Conservation (phyloP, 768 basidiomycete species). For the Termitomyces titanicus region DNA sequence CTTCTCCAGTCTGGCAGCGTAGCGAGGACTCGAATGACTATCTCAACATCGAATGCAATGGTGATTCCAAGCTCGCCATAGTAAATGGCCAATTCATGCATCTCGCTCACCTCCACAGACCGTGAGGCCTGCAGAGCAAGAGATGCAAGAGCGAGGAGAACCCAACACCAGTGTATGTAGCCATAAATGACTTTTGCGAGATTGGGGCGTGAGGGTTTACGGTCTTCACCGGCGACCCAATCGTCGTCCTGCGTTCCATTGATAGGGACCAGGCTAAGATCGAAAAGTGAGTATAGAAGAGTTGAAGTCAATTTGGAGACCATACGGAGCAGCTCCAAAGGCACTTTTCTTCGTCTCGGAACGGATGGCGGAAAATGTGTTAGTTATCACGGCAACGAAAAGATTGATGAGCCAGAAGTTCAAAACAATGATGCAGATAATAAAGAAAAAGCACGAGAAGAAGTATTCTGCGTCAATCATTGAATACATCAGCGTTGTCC, state of each 20-base stretch:
- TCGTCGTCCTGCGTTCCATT: constrained; percentile 62
- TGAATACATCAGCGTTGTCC: constrained; percentile 80
- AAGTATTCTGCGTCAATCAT: constrained; percentile 91
- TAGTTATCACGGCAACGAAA: constrained; percentile 94
- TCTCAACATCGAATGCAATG: constrained; percentile 84
- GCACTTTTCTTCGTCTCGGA: constrained; percentile 87
- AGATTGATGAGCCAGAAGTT: constrained; percentile 95
- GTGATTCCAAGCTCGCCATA: constrained; percentile 76
- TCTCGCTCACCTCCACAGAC: constrained; percentile 43
- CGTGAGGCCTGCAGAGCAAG: constrained; percentile 71
- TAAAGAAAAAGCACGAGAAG: constrained; percentile 84
- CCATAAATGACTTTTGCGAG: constrained; percentile 51
- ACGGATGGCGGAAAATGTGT: constrained; percentile 86
- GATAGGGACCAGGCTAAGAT: constrained; percentile 27
- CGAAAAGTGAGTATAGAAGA: background rate
- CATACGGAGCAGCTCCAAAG: constrained; percentile 79
- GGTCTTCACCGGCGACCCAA: constrained; percentile 48
- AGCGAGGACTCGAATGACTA: constrained; percentile 67
- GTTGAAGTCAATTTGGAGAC: constrained; percentile 10
- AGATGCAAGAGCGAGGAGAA: constrained; percentile 67
- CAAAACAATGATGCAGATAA: constrained; percentile 77
- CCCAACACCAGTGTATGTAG: constrained; percentile 69
- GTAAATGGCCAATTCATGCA: constrained; percentile 49
- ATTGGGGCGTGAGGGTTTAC: constrained; percentile 40
- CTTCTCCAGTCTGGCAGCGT: constrained; percentile 79